Evolutionary conservation across 345 rosid species (phyloP), one percentile per base, ranked within the genome.

Genomic region (Theobroma cacao): DNA sequence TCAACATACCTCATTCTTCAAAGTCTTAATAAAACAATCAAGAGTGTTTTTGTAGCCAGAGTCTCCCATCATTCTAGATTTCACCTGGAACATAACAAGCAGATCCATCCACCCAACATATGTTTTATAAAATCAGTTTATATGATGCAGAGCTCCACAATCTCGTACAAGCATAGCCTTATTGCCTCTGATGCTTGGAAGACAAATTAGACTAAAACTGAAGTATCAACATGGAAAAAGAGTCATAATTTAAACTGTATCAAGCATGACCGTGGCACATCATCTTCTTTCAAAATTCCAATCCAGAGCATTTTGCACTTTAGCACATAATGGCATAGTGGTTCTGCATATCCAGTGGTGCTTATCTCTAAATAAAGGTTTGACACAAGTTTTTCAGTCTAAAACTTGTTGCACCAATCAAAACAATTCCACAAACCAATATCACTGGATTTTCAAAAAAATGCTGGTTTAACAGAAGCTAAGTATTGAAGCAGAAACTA

Each of bases 51-150:
- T 92, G 88, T 91, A 94, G 78, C 93, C 86, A 65, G 98, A 85
- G 83, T 96, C 99, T 71, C 99, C 99, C 98, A 96, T 92, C 99
- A 96, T 96, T 85, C 99, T 90, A 6, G 99, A 96, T 89, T 96
- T 96, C 75, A 96, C 97, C 99, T 94, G 89, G 77, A 86, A 84
- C 77, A 87, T 66, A 28, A 59, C 26, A 52, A 22, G 24, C 43
- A 71, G 59, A 50, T 26, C 14, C 73, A 68, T 45, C 36, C 26
- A 70, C 5, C 75, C 18, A 11, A 50, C 75, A 31, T 71, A 48
- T 48, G 75, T 50, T 71, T 20, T 20, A 24, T 48, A 12, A 47
- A 22, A 41, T 24, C 15, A 3, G 34, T 67, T 24, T 41, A 3
- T 20, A 43, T 41, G 53, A 13, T 24, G 41, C 26, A 41, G 53